phyloP scores from a whole-genome alignment of 768 basidiomycete genomes.

The Calocybe cyanea region DNA sequence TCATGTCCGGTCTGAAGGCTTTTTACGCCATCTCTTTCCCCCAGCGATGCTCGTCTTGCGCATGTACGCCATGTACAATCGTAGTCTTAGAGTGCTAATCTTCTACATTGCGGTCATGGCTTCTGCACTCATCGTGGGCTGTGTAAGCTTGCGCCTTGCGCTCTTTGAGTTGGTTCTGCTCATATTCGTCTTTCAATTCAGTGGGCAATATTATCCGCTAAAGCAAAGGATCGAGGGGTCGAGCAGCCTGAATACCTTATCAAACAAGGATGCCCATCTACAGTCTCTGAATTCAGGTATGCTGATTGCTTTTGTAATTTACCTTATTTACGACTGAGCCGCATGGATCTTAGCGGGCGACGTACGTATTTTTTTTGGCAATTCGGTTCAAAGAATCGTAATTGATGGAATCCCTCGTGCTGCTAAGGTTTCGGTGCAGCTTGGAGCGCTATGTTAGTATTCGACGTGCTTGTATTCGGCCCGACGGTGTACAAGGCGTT shows the following conservation, averaged over 20 bases:
- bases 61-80: conserved; percentile 39
- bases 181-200: conserved; percentile 7
- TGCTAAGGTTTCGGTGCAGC: conserved; percentile 32
- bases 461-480: conserved; percentile 36
- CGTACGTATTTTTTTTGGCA: neutral
- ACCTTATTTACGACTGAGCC: neutral
- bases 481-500: conserved; percentile 39
- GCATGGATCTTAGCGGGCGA: neutral
- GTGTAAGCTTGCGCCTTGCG: conserved; percentile 25
- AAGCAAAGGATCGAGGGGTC: conserved; percentile 5
- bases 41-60: conserved; percentile 35
- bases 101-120: conserved; percentile 22
- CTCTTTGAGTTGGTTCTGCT: neutral
- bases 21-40: too few relatives aligned
- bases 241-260: conserved; percentile 12
- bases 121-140: conserved; percentile 23
- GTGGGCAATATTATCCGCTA: conserved; percentile 25
- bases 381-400: neutral
- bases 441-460: conserved; percentile 35
- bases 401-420: neutral
- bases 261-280: conserved; percentile 20
- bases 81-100: conserved; percentile 25
- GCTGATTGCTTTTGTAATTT: too few relatives aligned
- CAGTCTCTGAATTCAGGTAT: conserved; percentile 20
- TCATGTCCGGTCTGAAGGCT: too few relatives aligned